A percentile compares a stretch with the other conserved stretches of the same genome.
These are phyloP conservation scores for Apostasia shenzhenica DNA, from an alignment of 106 monocot species.

Conservation along the genomic window DNA sequence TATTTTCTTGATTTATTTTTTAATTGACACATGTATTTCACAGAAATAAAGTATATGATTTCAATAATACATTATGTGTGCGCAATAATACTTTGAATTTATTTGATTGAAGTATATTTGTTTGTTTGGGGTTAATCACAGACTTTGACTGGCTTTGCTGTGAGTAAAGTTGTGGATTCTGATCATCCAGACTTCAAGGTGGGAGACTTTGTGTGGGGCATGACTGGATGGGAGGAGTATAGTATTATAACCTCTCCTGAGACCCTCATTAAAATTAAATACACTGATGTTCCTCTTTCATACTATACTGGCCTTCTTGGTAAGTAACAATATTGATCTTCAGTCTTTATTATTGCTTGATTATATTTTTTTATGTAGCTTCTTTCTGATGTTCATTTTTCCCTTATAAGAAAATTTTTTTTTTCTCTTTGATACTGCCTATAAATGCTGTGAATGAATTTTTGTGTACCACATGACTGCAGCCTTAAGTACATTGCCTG, in stretches of 20 bases:
- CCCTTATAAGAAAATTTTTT: too few species aligned
- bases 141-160: conserved; percentile 25
- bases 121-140: conserved; percentile 3
- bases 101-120: too few species aligned
- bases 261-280: conserved; percentile 20
- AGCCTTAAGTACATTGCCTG: too few species aligned
- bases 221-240: conserved; percentile 39
- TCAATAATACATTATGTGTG: too few species aligned
- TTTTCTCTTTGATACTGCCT: too few species aligned
- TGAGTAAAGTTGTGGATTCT: conserved; percentile 30
- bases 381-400: too few species aligned
- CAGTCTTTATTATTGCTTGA: neutral
- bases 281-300: conserved; percentile 33
- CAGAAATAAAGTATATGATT: too few species aligned
- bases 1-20: too few species aligned
- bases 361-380: neutral
- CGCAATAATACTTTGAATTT: too few species aligned
- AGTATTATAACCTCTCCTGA: conserved; percentile 19
- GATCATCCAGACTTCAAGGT: conserved; percentile 28
- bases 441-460: too few species aligned
- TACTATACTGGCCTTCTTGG: conserved; percentile 35
- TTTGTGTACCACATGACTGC: too few species aligned
- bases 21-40: too few species aligned
- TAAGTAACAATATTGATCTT: conserved; percentile 6
- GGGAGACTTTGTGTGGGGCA: conserved; percentile 29